Percentiles rank a stretch among this genome's conserved stretches.
Conservation (phyloP, 2,329 filamentous ascomycete genomes). For the Chaetomiaceae sp. region DNA sequence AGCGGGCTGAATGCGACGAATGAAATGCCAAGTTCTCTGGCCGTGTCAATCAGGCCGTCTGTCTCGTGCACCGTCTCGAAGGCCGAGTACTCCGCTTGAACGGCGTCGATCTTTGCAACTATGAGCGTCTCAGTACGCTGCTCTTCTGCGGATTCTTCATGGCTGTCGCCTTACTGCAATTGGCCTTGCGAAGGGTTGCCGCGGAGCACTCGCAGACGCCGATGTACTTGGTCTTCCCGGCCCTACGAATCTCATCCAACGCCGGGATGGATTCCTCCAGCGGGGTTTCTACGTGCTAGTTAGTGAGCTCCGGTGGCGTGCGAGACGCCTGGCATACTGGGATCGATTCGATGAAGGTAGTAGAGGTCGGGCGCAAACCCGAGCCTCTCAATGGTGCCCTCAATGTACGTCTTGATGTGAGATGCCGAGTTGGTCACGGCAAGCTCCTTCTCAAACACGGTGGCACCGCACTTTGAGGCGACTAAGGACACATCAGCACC, state of each 20-base stretch:
- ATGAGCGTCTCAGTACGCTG: too few species aligned
- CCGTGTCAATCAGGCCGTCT: slow-evolving; percentile 2
- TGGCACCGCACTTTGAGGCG: slow-evolving; percentile 6
- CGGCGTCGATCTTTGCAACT: too few species aligned
- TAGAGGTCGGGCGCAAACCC: slow-evolving; percentile 1
- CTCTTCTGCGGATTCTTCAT: too few species aligned
- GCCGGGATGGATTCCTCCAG: slow-evolving; percentile 5
- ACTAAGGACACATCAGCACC: neutral
- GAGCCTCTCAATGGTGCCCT: slow-evolving; percentile 4
- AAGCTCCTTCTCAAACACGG: neutral
- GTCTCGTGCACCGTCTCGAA: neutral
- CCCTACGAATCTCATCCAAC: slow-evolving; percentile 1
- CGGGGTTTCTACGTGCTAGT: neutral
- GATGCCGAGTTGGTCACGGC: slow-evolving; percentile 3
- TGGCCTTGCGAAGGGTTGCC: slow-evolving; percentile 3
- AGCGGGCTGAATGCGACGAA: slow-evolving; percentile 2
- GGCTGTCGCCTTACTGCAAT: neutral
- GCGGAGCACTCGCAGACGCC: slow-evolving; percentile 5
- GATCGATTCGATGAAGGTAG: slow-evolving; percentile 8
- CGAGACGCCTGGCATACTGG: neutral
- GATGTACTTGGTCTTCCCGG: slow-evolving; percentile 5
- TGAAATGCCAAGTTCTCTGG: slow-evolving; percentile 1
- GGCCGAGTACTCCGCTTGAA: too few species aligned
- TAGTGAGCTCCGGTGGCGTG: neutral
- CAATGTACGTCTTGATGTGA: slow-evolving; percentile 4